Base-by-base conservation (phyloP, 305 asterid species). In the Rubia tinctorum region DNA sequence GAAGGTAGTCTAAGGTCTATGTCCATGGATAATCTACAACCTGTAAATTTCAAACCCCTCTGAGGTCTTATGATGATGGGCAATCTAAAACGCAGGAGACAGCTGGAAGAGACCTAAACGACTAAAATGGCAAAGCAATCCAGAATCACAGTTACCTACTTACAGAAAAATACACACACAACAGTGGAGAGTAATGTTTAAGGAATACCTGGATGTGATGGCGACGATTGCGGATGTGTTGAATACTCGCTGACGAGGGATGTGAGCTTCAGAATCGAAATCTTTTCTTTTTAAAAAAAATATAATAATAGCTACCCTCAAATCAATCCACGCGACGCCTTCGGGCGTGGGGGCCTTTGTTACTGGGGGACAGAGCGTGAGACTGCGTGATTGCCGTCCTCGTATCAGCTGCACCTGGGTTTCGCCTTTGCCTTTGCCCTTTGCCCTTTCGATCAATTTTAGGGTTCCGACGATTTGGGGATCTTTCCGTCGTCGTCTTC, bases 1-100 rank as follows among this genome's bases (percentile, higher is more conserved):
- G 98, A 92, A 83, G 94, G 98, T 37, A 92, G 84, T 80, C 97
- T 88, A 73, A 95, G 97, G 84, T 90, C 91, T 77, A 92, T 90
- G 84, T 95, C 97, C 99, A 95, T 95, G 34, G 34, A 30, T 30
- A 3, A n/a, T n/a, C n/a, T n/a, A n/a, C 34, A 30, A 30, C 34
- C 34, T 30, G 34, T 1, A 30, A 30, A 30, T 30, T 30, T 30
- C 34, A 30, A 30, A 30, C 3, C 1, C 34, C 34, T 3, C 34
- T 3, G 3, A 30, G 34, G 34, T 30, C 34, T 30, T 30, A 30
- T 30, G 34, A 3, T 3, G 34, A n/a, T n/a, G n/a, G 34, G 34
- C 3, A 30, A 30, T 30, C 34, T 30, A 30, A 1, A 30, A 30
- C 34, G n/a, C n/a, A n/a, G n/a, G n/a, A n/a, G n/a, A n/a, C n/a